Percentiles rank a stretch among this genome's conserved stretches.
These are phyloP conservation scores for Barbarea vulgaris DNA, from an alignment of 345 rosid species.

Conservation along the genomic window DNA sequence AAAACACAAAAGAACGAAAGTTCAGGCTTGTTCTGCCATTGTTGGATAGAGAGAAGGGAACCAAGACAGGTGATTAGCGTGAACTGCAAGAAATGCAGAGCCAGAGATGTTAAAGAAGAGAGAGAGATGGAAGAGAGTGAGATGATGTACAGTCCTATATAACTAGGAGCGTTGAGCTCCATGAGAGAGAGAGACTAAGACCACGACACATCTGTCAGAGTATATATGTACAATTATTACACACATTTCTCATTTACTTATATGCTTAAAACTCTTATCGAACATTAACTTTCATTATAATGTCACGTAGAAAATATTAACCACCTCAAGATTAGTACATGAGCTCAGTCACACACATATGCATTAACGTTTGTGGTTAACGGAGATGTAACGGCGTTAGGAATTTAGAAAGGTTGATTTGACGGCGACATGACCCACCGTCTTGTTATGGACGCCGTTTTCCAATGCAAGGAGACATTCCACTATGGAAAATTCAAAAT, in stretches of 20 bases:
- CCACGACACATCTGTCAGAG: conserved; percentile 39
- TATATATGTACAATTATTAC: background rate
- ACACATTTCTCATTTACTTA: background rate
- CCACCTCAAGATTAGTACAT: background rate
- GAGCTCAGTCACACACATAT: background rate
- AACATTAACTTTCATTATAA: conserved; percentile 11
- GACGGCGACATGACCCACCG: conserved; percentile 36
- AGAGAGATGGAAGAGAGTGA: conserved; percentile 36
- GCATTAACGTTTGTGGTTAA: conserved; percentile 32
- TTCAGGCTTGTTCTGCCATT: conserved; percentile 23
- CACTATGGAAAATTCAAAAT: background rate
- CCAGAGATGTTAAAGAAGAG: conserved; percentile 62
- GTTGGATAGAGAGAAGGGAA: conserved; percentile 29
- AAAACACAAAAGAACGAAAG: conserved; percentile 9
- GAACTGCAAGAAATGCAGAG: conserved; percentile 60
- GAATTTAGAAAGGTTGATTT: conserved; percentile 6
- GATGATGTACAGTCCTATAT: conserved; percentile 32
- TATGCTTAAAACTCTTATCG: background rate
- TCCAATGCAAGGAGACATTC: conserved; percentile 18
- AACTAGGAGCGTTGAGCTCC: conserved; percentile 33
- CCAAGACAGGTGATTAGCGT: conserved; percentile 79
- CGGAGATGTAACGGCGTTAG: conserved; percentile 80
- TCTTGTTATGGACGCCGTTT: conserved; percentile 33
- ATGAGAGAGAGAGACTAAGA: conserved; percentile 33
- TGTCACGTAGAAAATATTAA: conserved; percentile 26